phyloP scores from a whole-genome alignment of 805 yeast genomes.

The Vanderwaltozyma tropicalis region DNA sequence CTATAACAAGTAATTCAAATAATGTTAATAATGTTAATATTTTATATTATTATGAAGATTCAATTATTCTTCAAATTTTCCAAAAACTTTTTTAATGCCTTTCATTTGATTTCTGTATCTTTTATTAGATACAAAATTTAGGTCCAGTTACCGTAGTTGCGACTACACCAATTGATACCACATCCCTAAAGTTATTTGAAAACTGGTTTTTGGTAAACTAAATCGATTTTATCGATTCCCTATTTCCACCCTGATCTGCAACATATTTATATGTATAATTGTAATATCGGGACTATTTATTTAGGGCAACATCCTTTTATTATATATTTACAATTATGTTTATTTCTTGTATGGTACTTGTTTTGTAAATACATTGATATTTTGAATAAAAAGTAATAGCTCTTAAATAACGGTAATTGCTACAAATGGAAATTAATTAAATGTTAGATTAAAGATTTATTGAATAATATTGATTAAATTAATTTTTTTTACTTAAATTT shows the following conservation, averaged over 20 bases:
- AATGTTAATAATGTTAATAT: too few species aligned
- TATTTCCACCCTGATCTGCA: constrained; percentile 30
- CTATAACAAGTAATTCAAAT: neutral
- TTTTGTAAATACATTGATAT: too few species aligned
- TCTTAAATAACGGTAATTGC: too few species aligned
- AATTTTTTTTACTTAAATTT: too few species aligned
- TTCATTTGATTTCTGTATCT: constrained; percentile 10
- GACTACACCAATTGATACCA: constrained; percentile 25
- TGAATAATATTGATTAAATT: too few species aligned
- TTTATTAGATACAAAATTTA: constrained; percentile 4
- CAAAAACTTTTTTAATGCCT: constrained; percentile 13
- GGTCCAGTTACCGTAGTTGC: constrained; percentile 26
- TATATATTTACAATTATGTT: neutral
- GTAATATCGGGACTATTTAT: constrained; percentile 27
- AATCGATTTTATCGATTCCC: constrained; percentile 14
- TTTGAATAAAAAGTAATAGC: too few species aligned
- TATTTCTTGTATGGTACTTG: neutral
- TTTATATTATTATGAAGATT: too few species aligned
- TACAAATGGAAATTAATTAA: too few species aligned
- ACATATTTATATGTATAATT: constrained; percentile 5
- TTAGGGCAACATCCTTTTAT: constrained; percentile 22
- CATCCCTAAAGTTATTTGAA: constrained; percentile 23
- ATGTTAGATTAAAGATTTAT: too few species aligned
- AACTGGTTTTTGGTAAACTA: constrained; percentile 29
- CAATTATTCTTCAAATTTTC: too few species aligned